phyloP scores from a whole-genome alignment of 2,329 filamentous ascomycete species.

The Fusarium haematococcum region DNA sequence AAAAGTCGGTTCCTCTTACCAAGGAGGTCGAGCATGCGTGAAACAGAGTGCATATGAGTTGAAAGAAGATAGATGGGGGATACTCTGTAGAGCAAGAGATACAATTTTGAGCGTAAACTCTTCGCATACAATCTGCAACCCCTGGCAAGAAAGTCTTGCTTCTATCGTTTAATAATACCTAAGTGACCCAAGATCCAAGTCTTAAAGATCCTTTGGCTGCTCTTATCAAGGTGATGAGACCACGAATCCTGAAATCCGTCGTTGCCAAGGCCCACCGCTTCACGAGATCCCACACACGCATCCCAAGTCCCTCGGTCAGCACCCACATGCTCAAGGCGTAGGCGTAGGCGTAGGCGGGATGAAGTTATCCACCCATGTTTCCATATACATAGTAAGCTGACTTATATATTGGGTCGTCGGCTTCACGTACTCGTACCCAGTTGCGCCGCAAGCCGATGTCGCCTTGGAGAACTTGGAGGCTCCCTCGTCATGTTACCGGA shows the following conservation, averaged over 20 bases:
- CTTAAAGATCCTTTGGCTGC: too few species aligned
- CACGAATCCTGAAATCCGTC: neutral
- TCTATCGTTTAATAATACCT: neutral
- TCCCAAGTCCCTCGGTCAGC: too few species aligned
- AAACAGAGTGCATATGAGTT: neutral
- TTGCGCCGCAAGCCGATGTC: neutral
- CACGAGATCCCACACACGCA: too few species aligned
- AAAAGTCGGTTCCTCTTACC: conserved; percentile 16
- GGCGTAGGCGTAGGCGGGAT: neutral
- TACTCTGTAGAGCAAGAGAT: neutral
- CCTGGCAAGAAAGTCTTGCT: neutral
- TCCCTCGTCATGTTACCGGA: neutral
- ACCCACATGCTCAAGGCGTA: neutral
- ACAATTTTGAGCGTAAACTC: neutral
- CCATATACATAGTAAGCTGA: neutral
- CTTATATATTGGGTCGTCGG: neutral
- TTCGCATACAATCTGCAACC: neutral
- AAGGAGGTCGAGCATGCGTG: conserved; percentile 37
- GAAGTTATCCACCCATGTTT: neutral
- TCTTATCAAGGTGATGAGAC: too few species aligned
- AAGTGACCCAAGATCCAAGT: neutral
- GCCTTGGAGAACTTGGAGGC: neutral
- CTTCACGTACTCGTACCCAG: neutral
- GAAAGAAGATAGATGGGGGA: neutral
- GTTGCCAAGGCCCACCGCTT: neutral